These are phyloP conservation scores for Podosphaera leucotricha DNA, from an alignment of 2,329 filamentous ascomycete genomes.

Conservation along the genomic window DNA sequence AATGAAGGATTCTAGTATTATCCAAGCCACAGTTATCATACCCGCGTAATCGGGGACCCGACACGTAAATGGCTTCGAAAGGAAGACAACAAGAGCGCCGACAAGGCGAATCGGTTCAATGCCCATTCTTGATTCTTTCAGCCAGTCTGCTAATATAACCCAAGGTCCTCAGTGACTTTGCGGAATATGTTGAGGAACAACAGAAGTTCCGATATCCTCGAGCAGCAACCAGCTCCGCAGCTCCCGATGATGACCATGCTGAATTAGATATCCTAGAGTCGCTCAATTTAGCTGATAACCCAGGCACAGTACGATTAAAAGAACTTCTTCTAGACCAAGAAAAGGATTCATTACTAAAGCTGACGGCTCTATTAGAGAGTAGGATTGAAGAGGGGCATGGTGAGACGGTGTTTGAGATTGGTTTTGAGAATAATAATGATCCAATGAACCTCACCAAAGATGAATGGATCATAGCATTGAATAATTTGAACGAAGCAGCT, in stretches of 20 bases:
- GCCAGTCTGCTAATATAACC: neutral
- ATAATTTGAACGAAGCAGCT: constrained; percentile 40
- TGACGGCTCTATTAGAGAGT: constrained; percentile 40
- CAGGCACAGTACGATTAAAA: constrained; percentile 44
- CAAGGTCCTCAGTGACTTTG: constrained; percentile 75
- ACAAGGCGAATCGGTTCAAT: constrained; percentile 59
- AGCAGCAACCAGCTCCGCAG: constrained; percentile 2
- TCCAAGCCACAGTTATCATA: too few relatives aligned
- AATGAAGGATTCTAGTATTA: too few relatives aligned
- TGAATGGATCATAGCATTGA: constrained; percentile 53
- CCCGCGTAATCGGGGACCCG: too few relatives aligned
- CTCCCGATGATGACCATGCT: constrained; percentile 43
- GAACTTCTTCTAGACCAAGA: constrained; percentile 45
- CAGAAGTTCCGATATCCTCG: constrained; percentile 47
- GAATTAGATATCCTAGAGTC: constrained; percentile 73
- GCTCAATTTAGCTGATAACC: constrained; percentile 47
- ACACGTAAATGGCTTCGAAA: constrained; percentile 36
- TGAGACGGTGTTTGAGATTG: constrained; percentile 78
- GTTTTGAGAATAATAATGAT: constrained; percentile 73
- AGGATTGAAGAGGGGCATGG: constrained; percentile 65
- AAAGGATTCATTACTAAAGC: constrained; percentile 34
- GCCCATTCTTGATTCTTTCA: neutral
- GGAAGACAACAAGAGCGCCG: constrained; percentile 50
- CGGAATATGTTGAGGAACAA: constrained; percentile 90
- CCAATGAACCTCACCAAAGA: constrained; percentile 51